Base-by-base conservation (phyloP, 345 rosid species). In the Toxicodendron radicans region DNA sequence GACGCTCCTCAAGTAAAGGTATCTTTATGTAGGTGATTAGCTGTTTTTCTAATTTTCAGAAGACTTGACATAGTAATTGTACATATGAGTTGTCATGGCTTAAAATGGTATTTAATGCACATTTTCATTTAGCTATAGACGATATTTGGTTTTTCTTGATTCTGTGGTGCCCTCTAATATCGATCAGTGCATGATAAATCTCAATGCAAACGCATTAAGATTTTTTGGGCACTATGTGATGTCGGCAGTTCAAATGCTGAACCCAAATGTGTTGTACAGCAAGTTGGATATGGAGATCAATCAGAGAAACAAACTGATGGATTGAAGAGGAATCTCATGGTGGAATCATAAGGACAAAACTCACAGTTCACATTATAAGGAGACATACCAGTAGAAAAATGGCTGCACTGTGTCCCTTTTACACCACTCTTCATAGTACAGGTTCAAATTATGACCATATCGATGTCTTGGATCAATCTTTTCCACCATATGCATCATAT, bases 391-490 rank as follows among this genome's bases (percentile, higher is more conserved):
- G 79, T 66, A 80, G 70, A 83, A 77, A 74, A 83, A 83, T 21
- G 86, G 86, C 48, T 83, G 81, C 20, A 63, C 83, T 57, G 75
- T 58, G 32, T 78, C 78, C 33, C 75, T 48, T 48, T 68, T 72
- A 56, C 75, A 54, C 86, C 81, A 83, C 58, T 75, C 81, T 52
- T 80, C 78, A 43, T 74, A 77, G 65, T 80, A 83, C 32, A 77
- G 24, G 32, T 80, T 74, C 73, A 83, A 58, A 54, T 83, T 83
- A 68, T 79, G 83, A 10, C 85, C 83, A 64, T 79, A 83, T 0
- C 83, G 66, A 63, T 83, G 85, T 54, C 78, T 70, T 18, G 80
- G 81, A 78, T 83, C 86, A 61, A 83, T 83, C 82, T 80, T 20
- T 35, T 20, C 12, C 3, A 45, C 60, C 58, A 20, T 10, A 56